These are phyloP conservation scores for Amylocystis lapponica DNA, from an alignment of 768 basidiomycete species.

Conservation along the genomic window DNA sequence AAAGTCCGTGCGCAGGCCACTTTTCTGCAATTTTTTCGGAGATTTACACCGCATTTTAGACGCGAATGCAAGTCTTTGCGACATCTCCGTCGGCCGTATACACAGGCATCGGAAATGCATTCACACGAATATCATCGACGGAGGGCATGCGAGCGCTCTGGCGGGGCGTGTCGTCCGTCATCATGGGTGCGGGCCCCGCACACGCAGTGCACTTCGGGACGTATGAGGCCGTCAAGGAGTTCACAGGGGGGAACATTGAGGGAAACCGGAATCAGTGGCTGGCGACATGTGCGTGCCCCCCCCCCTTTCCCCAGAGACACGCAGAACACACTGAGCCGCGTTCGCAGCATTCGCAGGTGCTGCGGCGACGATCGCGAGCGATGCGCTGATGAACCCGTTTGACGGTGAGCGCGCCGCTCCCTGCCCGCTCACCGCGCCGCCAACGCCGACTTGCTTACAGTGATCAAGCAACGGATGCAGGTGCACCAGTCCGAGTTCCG, in stretches of 20 bases:
- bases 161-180: constrained; percentile 95
- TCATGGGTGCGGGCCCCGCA: constrained; percentile 94
- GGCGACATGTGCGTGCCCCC: constrained; percentile 80
- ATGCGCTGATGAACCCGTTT: constrained; percentile 99
- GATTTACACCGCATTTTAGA: no score
- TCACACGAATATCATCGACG: constrained; percentile 87
- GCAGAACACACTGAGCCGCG: no score
- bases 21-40: neutral
- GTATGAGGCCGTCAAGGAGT: constrained; percentile 91
- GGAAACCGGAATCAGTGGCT: constrained; percentile 69
- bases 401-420: constrained; percentile 81
- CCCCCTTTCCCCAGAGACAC: no score
- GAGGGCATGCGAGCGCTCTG: constrained; percentile 90
- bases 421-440: neutral
- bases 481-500: constrained; percentile 90
- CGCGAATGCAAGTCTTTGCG: constrained; percentile 97
- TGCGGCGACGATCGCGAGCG: constrained; percentile 88
- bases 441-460: constrained; percentile 35
- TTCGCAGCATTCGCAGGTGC: constrained; percentile 83
- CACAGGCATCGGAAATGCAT: constrained; percentile 85
- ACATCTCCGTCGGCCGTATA: constrained; percentile 82
- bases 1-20: constrained; percentile 54
- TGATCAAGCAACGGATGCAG: constrained; percentile 99
- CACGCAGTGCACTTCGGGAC: constrained; percentile 98
- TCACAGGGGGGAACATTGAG: constrained; percentile 78